Conservation (phyloP, 805 yeast genomes). For the Wickerhamomyces silvicola region DNA sequence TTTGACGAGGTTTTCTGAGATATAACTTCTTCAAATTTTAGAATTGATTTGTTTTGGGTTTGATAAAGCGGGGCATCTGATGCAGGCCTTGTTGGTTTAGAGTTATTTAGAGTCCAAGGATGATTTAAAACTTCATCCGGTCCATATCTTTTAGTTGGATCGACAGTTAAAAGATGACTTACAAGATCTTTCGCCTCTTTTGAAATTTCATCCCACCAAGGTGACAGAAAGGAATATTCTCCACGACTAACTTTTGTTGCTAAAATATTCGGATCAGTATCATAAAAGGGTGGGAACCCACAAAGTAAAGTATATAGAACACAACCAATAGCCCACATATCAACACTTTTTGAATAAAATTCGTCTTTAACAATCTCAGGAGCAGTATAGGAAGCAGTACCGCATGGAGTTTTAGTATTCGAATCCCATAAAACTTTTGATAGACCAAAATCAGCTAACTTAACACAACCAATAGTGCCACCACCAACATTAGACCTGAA, state of each 20-base stretch:
- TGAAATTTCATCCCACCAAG: constrained; percentile 91
- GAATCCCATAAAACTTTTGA: constrained; percentile 77
- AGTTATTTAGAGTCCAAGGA: constrained; percentile 62
- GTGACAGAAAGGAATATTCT: constrained; percentile 62
- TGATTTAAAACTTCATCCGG: constrained; percentile 75
- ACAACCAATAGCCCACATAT: constrained; percentile 99
- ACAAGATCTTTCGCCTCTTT: constrained; percentile 85
- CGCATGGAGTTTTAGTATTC: constrained; percentile 95
- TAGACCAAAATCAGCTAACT: constrained; percentile 92
- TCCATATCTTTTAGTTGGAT: constrained; percentile 72
- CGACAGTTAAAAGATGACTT: constrained; percentile 68
- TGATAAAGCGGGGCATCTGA: constrained; percentile 34
- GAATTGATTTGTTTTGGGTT: constrained; percentile 13
- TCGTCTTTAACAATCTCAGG: constrained; percentile 97
- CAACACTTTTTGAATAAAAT: constrained; percentile 87
- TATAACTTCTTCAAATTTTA: constrained; percentile 23
- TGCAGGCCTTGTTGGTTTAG: constrained; percentile 36
- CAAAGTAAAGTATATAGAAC: constrained; percentile 88
- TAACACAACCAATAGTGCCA: constrained; percentile 85
- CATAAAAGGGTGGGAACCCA: constrained; percentile 97
- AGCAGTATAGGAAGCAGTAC: constrained; percentile 97
- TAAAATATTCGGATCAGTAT: constrained; percentile 63
- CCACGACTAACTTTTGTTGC: constrained; percentile 66
- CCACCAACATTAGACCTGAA: constrained; percentile 80
- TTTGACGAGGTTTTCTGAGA: constrained; percentile 8